phyloP scores from a whole-genome alignment of 805 yeast species.

The Candida khao-thaluensis region DNA sequence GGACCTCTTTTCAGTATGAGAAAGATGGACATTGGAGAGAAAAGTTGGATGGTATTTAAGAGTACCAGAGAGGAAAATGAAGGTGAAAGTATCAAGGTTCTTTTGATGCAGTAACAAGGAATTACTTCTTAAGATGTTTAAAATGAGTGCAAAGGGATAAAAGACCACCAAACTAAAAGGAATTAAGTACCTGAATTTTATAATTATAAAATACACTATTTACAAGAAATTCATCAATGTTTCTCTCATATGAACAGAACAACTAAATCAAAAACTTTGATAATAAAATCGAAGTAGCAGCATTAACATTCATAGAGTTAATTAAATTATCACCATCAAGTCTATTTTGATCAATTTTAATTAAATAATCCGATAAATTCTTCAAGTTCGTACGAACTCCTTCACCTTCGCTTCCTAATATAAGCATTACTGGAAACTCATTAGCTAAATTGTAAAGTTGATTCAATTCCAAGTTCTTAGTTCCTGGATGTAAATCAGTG shows the following conservation, averaged over 20 bases:
- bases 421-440: constrained; percentile 61
- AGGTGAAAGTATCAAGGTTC: no score
- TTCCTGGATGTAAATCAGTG: constrained; percentile 44
- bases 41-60: no score
- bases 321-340: constrained; percentile 37
- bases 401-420: constrained; percentile 82
- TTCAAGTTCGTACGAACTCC: constrained; percentile 73
- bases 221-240: neutral
- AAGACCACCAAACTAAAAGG: no score
- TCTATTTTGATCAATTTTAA: constrained; percentile 38
- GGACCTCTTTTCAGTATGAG: no score
- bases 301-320: constrained; percentile 87
- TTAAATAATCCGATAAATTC: constrained; percentile 54
- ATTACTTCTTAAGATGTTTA: no score
- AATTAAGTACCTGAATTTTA: no score
- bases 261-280: constrained; percentile 9
- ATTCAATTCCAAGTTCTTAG: constrained; percentile 36
- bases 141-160: no score
- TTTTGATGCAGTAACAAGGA: no score
- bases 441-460: constrained; percentile 46
- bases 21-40: no score
- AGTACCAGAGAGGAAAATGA: no score
- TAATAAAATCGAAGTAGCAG: constrained; percentile 75
- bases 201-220: constrained; percentile 1
- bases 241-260: no score